Evolutionary conservation across 1,284 basidiomycete genomes (phyloP), one percentile per base, ranked within the genome.

Genomic region (Inonotus obliquus): DNA sequence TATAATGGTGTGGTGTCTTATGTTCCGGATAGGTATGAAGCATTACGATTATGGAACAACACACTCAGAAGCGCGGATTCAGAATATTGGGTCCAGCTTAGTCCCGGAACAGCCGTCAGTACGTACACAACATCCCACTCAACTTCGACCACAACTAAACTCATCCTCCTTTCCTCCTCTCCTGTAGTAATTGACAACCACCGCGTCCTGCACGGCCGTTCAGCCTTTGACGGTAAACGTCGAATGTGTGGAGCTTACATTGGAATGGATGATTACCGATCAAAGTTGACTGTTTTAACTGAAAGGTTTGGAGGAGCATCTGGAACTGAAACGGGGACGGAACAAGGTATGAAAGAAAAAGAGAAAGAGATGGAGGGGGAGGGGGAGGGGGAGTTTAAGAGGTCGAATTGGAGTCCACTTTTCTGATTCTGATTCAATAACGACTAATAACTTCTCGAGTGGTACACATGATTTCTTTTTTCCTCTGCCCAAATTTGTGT

Each of bases 231-330:
- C 1, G 96, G 97, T 2, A 85, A 86, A 69, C 84, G 96, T 2
- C 82, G 92, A 1, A 92, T 99, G 85, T 98, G 96, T 69, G 96
- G 96, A 0, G 96, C 96, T 0, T 99, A 99, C 70, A 83, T 97
- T 57, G 92, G 92, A 0, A 79, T 84, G n/a, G 95, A 97, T 69
- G 95, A 97, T 71, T 96, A 89, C 73, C 81, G 81, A 37, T 94
- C 92, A 0, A 86, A 87, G 66, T 77, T 94, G 6, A 79, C 81
- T 0, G 88, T 91, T 2, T 78, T 96, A 23, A 75, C 70, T 44
- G 86, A 88, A 72, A 79, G 74, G 65, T 87, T 83, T 63, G 72
- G 68, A n/a, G 67, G 69, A 6, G 21, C 17, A 25, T 59, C 66
- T 10, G 64, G 59, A 11, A 62, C 66, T 23, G 64, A 60, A 19